phyloP scores from a whole-genome alignment of 495 filamentous ascomycete species.

The Talaromyces ruber region DNA sequence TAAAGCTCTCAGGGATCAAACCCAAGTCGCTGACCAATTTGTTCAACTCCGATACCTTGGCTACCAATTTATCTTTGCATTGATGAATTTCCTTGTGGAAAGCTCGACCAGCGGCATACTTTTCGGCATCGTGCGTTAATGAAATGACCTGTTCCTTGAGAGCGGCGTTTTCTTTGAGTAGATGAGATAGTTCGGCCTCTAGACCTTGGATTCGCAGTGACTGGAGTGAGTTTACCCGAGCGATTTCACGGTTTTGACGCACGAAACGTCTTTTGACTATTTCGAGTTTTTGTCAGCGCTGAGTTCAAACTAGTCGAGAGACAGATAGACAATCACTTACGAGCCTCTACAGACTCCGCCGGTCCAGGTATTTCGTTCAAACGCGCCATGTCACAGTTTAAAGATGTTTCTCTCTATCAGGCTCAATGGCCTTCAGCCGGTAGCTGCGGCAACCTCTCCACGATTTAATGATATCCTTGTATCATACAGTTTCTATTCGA shows the following conservation, averaged over 20 bases:
- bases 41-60: slow-evolving; percentile 58
- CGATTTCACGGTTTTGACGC: slow-evolving; percentile 91
- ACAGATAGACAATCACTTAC: slow-evolving; percentile 44
- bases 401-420: background rate
- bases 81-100: slow-evolving; percentile 48
- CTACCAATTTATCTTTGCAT: slow-evolving; percentile 61
- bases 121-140: slow-evolving; percentile 59
- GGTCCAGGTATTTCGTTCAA: slow-evolving; percentile 72
- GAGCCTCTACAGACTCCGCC: slow-evolving; percentile 66
- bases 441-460: background rate
- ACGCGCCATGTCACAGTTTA: slow-evolving; percentile 59
- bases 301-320: background rate
- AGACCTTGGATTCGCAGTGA: slow-evolving; percentile 80
- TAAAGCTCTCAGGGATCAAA: slow-evolving; percentile 29
- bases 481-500: background rate
- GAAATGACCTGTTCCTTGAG: slow-evolving; percentile 71
- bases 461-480: background rate
- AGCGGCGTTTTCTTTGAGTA: slow-evolving; percentile 81
- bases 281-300: background rate
- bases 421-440: background rate
- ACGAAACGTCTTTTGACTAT: slow-evolving; percentile 79
- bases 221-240: slow-evolving; percentile 81
- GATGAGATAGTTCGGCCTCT: slow-evolving; percentile 72
- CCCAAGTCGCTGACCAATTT: slow-evolving; percentile 57
- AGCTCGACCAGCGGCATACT: slow-evolving; percentile 29